phyloP scores from a whole-genome alignment of 2,329 filamentous ascomycete genomes.

The Penicillium olsonii region DNA sequence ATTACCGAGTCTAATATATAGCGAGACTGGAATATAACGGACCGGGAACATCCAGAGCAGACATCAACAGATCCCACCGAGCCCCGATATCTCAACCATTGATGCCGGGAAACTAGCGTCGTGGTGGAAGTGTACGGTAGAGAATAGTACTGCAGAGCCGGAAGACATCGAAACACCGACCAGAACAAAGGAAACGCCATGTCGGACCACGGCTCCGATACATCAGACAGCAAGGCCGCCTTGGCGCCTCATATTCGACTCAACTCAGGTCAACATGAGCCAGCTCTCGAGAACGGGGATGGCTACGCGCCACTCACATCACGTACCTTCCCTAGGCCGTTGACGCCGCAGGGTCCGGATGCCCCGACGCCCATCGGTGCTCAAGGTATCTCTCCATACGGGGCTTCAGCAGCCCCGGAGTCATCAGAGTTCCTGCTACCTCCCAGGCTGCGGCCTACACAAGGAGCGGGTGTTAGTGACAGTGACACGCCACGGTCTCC shows the following conservation, averaged over 20 bases:
- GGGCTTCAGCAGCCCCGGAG: conserved; percentile 53
- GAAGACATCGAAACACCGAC: neutral
- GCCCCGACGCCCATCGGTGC: conserved; percentile 8
- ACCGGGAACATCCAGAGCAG: neutral
- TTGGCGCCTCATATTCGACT: conserved; percentile 65
- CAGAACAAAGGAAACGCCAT: conserved; percentile 6
- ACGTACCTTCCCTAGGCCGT: conserved; percentile 24
- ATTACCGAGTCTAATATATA: conserved; percentile 10
- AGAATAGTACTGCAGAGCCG: neutral
- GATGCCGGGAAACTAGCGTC: neutral
- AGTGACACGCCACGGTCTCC: conserved; percentile 51
- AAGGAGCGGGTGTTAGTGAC: conserved; percentile 47
- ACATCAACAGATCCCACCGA: neutral
- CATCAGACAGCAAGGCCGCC: conserved; percentile 10
- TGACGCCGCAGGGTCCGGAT: conserved; percentile 23
- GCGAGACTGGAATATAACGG: neutral
- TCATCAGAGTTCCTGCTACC: conserved; percentile 41
- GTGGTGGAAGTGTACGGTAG: neutral
- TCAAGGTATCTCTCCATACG: conserved; percentile 40
- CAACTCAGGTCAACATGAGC: conserved; percentile 61
- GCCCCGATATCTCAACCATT: neutral
- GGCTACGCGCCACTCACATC: conserved; percentile 21
- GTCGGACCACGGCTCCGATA: conserved; percentile 18
- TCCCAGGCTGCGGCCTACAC: conserved; percentile 49
- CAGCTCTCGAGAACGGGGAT: conserved; percentile 43